Evolutionary conservation across 768 basidiomycete genomes (phyloP), one percentile per base, ranked within the genome.

Genomic region (Agaricus blazei): DNA sequence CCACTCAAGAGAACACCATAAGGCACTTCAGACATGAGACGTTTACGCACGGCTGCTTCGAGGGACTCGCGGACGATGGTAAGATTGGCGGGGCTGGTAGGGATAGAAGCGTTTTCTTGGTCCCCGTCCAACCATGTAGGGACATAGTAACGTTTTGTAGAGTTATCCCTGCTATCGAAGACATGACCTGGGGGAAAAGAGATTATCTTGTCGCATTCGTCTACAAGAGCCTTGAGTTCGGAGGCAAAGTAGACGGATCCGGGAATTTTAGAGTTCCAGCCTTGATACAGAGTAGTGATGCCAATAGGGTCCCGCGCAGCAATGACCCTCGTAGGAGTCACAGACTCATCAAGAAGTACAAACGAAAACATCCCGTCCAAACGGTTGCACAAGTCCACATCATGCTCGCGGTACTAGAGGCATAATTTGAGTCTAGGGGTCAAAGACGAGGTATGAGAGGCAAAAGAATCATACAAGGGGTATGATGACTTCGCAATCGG

Each of bases 341-440:
- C 87, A 11, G 93, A 90, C 67, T 95, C 93, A 72, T 99, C 97
- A 56, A 98, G 78, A 44, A 98, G 82, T 59, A 98, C 89, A 66
- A 98, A 99, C 1, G 96, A 94, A 75, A 99, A 99, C 92, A 99
- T 96, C 60, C 97, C 97, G 67, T 99, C 97, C 57, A 99, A 87
- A 66, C 83, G 76, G 66, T 73, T 72, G 72, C 90, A 91, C 27
- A 96, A 74, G 3, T 80, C 80, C 61, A 83, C 90, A 65, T 75
- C 94, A 64, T 90, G 70, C 72, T 92, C 88, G 63, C 79, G 77
- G 75, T 97, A 98, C 96, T 98, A 60, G 51, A 52, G 26, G 49
- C 15, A 5, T 26, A 47, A 29, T 37, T 40, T 27, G 56, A n/a
- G 26, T 48, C 5, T 15, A 38, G 26, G 40, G 9, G 27, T 34